A percentile compares a stretch with the other conserved stretches of the same genome.
Evolutionary conservation across 768 basidiomycete genomes (phyloP).

Genomic region (Rhodotorula taiwanensis): DNA sequence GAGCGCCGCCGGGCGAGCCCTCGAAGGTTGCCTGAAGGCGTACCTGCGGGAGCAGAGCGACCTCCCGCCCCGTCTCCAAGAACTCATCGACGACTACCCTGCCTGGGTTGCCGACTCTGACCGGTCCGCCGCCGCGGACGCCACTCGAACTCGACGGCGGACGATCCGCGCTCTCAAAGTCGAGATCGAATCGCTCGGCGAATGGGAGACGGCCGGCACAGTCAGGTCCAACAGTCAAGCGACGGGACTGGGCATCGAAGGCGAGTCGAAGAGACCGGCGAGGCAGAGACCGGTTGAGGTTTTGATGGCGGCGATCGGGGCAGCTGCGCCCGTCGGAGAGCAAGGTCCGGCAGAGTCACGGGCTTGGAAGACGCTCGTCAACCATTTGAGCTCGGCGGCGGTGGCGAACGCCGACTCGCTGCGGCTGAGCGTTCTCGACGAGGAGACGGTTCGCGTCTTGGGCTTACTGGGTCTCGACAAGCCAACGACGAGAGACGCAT

Average conservation of each 20-base stretch:
- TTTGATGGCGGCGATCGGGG: conserved; percentile 10
- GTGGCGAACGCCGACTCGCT: background rate
- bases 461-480: conserved; percentile 10
- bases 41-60: conserved; percentile 19
- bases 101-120: conserved; percentile 8
- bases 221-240: conserved; percentile 18
- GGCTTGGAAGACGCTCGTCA: conserved; percentile 6
- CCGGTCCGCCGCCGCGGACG: background rate
- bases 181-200: conserved; percentile 15
- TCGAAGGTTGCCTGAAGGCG: conserved; percentile 16
- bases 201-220: conserved; percentile 6
- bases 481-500: background rate
- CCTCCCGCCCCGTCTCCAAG: conserved; percentile 18
- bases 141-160: too few relatives aligned
- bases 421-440: conserved; percentile 4
- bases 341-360: background rate
- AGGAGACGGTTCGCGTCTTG: conserved; percentile 19
- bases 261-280: background rate
- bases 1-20: conserved; percentile 10
- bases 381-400: background rate
- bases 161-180: conserved; percentile 11
- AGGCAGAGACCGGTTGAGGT: conserved; percentile 17
- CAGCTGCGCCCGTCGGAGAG: background rate
- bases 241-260: conserved; percentile 12
- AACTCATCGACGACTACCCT: conserved; percentile 12